These are phyloP conservation scores for Epichloe brachyelytri DNA, from an alignment of 2,329 filamentous ascomycete genomes.

Conservation along the genomic window DNA sequence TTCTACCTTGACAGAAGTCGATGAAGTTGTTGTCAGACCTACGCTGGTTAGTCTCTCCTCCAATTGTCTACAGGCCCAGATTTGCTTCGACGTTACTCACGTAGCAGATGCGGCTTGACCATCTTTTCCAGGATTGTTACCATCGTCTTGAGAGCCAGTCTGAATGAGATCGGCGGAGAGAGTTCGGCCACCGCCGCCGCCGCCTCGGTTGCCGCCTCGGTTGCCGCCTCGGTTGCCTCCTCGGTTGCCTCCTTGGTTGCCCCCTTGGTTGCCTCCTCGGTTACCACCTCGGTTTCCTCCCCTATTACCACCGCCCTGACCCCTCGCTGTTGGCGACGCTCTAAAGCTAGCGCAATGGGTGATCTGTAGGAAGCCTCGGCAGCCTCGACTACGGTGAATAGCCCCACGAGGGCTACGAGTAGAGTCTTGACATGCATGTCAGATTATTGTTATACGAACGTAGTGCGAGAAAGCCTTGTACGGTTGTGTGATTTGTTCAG, in stretches of 20 bases:
- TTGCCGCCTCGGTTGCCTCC: constrained; percentile 2
- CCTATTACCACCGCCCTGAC: background rate
- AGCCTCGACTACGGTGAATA: constrained; percentile 25
- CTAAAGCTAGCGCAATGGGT: constrained; percentile 24
- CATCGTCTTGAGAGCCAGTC: constrained; percentile 34
- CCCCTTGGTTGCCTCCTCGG: background rate
- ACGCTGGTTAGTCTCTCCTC: background rate
- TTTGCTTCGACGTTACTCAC: constrained; percentile 25
- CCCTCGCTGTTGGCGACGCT: constrained; percentile 24
- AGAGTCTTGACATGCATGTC: constrained; percentile 39
- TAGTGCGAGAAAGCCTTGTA: constrained; percentile 7
- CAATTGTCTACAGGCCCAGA: background rate
- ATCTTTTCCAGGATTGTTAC: constrained; percentile 28
- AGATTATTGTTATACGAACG: background rate
- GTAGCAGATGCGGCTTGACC: constrained; percentile 40
- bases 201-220: background rate
- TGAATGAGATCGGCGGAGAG: constrained; percentile 33
- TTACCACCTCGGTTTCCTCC: background rate
- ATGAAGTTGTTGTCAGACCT: constrained; percentile 49
- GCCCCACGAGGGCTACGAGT: constrained; percentile 34
- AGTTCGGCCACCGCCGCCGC: constrained; percentile 15
- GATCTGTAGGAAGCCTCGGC: constrained; percentile 25
- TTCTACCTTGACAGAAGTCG: constrained; percentile 45
- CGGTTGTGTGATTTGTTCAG: background rate
- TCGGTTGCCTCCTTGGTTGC: constrained; percentile 7